Evolutionary conservation across 495 filamentous ascomycete genomes (phyloP).

Genomic region (Penicillium crystallinum): DNA sequence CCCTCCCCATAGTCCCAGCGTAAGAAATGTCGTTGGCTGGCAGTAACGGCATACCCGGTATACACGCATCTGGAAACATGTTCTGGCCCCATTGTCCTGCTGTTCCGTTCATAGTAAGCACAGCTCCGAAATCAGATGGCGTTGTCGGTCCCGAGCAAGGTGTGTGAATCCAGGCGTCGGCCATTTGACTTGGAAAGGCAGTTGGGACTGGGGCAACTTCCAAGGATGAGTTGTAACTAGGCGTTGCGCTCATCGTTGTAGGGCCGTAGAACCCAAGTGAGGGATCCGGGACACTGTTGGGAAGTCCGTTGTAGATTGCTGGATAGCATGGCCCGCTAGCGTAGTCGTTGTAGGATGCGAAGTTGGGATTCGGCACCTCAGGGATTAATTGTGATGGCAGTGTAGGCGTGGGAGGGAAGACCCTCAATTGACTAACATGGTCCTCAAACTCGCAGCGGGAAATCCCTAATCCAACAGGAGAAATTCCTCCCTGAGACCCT

Average conservation of each 20-base stretch:
- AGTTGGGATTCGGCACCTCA: constrained; percentile 10
- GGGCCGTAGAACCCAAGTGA: constrained; percentile 24
- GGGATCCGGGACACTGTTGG: constrained; percentile 15
- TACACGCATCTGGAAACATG: background rate
- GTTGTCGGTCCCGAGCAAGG: constrained; percentile 16
- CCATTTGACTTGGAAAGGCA: constrained; percentile 5
- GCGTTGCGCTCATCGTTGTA: constrained; percentile 21
- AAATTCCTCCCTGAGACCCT: constrained; percentile 9
- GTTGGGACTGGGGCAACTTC: constrained; percentile 11
- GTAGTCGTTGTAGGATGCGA: constrained; percentile 11
- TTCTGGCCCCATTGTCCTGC: constrained; percentile 13
- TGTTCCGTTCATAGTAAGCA: background rate
- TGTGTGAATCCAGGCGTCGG: constrained; percentile 21
- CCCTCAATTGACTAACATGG: constrained; percentile 8
- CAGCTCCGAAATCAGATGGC: constrained; percentile 1
- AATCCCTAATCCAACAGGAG: constrained; percentile 30
- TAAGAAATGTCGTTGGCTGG: background rate
- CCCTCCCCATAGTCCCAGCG: background rate
- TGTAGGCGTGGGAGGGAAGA: constrained; percentile 10
- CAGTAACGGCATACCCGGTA: background rate
- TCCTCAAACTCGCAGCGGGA: constrained; percentile 23
- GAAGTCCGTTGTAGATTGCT: constrained; percentile 8
- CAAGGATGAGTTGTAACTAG: constrained; percentile 20
- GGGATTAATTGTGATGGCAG: constrained; percentile 19
- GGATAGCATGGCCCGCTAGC: constrained; percentile 13